A percentile compares a stretch with the other conserved stretches of the same genome.
phyloP scores from a whole-genome alignment of 73 alveolate species.

The Paramecium sonneborni region DNA sequence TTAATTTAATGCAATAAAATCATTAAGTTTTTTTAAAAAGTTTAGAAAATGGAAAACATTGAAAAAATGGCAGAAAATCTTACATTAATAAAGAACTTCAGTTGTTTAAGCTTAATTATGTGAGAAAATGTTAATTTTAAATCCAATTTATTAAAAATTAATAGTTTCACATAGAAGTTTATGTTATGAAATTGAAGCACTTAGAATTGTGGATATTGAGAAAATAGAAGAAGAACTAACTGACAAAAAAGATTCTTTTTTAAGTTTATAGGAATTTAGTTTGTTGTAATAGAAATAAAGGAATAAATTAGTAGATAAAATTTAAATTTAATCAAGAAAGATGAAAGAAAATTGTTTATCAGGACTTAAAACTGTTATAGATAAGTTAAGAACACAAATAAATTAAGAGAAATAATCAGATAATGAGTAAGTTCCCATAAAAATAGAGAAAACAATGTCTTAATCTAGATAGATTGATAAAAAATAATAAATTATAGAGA shows the following conservation, averaged over 20 bases:
- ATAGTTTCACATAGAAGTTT: conserved; percentile 73
- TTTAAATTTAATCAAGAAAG: conserved; percentile 64
- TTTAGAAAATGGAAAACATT: conserved; percentile 87
- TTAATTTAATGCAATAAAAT: conserved; percentile 80
- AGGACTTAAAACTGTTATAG: conserved; percentile 78
- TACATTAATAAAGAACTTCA: conserved; percentile 70
- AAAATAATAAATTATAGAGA: conserved; percentile 78
- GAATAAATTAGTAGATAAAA: conserved; percentile 66
- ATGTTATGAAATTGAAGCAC: conserved; percentile 83
- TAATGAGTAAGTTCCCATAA: neutral
- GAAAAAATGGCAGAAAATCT: conserved; percentile 84
- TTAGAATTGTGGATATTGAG: conserved; percentile 77
- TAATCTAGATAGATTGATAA: conserved; percentile 53
- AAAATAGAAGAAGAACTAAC: conserved; percentile 71
- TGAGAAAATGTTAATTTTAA: conserved; percentile 77
- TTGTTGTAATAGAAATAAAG: conserved; percentile 63
- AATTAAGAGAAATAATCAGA: conserved; percentile 51
- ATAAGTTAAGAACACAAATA: conserved; percentile 69
- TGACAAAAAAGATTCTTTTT: neutral
- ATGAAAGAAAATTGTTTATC: conserved; percentile 74
- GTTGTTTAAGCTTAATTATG: conserved; percentile 73
- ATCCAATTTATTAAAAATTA: conserved; percentile 74
- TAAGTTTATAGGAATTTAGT: conserved; percentile 67
- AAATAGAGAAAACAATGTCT: neutral
- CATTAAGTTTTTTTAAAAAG: conserved; percentile 79